phyloP scores from a whole-genome alignment of 2,329 filamentous ascomycete species.

The Neospermospora avenae region DNA sequence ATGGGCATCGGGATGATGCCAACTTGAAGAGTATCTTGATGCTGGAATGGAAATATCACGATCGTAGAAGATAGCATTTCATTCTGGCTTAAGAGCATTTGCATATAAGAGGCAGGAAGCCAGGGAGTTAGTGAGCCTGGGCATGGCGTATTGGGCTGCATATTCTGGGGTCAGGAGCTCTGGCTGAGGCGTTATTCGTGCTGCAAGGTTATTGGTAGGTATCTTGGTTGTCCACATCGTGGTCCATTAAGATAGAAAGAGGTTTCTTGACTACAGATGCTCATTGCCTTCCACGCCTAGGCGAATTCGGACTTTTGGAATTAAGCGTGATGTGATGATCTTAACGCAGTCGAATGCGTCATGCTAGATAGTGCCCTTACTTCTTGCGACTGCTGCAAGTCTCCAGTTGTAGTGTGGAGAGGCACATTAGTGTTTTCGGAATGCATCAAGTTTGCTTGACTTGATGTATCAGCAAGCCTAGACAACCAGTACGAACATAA shows the following conservation, averaged over 20 bases:
- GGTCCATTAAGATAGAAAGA: neutral
- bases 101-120: neutral
- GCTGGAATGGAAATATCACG: neutral
- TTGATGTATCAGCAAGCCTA: no score
- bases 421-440: no score
- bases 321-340: neutral
- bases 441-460: no score
- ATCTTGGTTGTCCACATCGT: neutral
- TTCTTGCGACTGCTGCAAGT: no score
- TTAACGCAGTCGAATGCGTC: no score
- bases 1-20: slow-evolving; percentile 30
- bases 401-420: no score
- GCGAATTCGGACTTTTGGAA: neutral
- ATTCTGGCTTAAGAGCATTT: neutral
- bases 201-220: neutral
- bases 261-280: neutral
- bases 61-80: neutral
- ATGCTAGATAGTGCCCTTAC: no score
- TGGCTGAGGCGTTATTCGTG: neutral
- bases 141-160: neutral
- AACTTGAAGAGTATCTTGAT: slow-evolving; percentile 6
- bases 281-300: neutral
- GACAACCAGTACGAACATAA: no score
- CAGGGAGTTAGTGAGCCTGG: neutral
- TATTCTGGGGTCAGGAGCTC: neutral